phyloP scores from a whole-genome alignment of 345 rosid species.

The Linum trigynum region DNA sequence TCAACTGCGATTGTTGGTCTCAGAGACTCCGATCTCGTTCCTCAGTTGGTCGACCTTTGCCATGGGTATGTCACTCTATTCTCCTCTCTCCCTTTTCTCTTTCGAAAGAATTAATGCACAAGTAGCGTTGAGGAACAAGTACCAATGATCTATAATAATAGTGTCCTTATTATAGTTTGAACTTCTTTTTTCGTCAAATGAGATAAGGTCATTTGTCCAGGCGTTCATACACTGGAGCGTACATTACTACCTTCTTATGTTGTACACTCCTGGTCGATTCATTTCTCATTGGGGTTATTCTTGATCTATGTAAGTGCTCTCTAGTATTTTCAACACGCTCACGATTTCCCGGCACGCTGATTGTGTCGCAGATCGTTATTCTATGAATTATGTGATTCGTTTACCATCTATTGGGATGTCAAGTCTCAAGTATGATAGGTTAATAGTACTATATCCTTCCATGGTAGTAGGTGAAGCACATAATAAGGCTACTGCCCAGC shows the following conservation, averaged over 20 bases:
- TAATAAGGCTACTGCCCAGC: constrained; percentile 14
- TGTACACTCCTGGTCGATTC: neutral
- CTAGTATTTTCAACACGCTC: too few relatives aligned
- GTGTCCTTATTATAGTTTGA: too few relatives aligned
- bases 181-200: too few relatives aligned
- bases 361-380: too few relatives aligned
- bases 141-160: too few relatives aligned
- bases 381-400: neutral
- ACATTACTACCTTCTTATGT: too few relatives aligned
- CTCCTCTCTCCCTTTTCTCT: neutral
- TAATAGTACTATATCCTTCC: constrained; percentile 8
- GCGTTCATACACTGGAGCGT: too few relatives aligned
- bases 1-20: constrained; percentile 70
- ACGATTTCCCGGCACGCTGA: too few relatives aligned
- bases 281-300: neutral
- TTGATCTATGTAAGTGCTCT: too few relatives aligned
- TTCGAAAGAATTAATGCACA: neutral
- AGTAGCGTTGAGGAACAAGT: too few relatives aligned
- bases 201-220: too few relatives aligned
- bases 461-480: constrained; percentile 28
- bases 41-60: constrained; percentile 81
- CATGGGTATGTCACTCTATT: constrained; percentile 47
- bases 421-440: neutral
- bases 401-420: neutral
- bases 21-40: constrained; percentile 84